Evolutionary conservation across 1,284 basidiomycete genomes (phyloP).

Genomic region (Cryptococcus sp.): DNA sequence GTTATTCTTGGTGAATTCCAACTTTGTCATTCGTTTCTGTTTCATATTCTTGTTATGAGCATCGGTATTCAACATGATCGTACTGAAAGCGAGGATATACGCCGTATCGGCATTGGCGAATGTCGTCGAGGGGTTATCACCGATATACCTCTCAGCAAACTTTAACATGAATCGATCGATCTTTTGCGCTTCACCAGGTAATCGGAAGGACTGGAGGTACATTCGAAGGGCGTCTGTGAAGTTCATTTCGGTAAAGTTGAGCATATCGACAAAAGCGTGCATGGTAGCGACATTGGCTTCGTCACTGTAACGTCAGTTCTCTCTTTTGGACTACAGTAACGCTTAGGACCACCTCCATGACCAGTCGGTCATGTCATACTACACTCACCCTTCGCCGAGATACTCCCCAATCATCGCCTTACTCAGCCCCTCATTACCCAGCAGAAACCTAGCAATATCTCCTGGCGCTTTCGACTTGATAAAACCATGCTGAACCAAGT

Average conservation of each 20-base stretch:
- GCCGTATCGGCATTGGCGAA: constrained; percentile 81
- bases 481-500: constrained; percentile 83
- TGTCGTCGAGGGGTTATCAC: constrained; percentile 69
- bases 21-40: constrained; percentile 77
- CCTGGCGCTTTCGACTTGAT: constrained; percentile 69
- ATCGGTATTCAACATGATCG: constrained; percentile 93
- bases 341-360: neutral
- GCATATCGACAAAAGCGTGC: constrained; percentile 90
- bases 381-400: constrained; percentile 82
- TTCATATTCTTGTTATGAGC: constrained; percentile 92
- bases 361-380: constrained; percentile 11
- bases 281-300: constrained; percentile 82
- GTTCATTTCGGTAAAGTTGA: constrained; percentile 72
- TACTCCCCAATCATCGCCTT: constrained; percentile 98
- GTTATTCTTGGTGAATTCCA: constrained; percentile 87
- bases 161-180: constrained; percentile 99
- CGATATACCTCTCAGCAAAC: constrained; percentile 91
- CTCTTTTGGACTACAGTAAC: too few species aligned
- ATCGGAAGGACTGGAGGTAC: constrained; percentile 87
- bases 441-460: constrained; percentile 82
- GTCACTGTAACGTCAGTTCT: constrained; percentile 54
- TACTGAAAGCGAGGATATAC: constrained; percentile 88
- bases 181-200: constrained; percentile 94
- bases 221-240: constrained; percentile 84
- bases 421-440: constrained; percentile 86